phyloP scores from a whole-genome alignment of 2,329 filamentous ascomycete genomes.

The Onygenales sp. region DNA sequence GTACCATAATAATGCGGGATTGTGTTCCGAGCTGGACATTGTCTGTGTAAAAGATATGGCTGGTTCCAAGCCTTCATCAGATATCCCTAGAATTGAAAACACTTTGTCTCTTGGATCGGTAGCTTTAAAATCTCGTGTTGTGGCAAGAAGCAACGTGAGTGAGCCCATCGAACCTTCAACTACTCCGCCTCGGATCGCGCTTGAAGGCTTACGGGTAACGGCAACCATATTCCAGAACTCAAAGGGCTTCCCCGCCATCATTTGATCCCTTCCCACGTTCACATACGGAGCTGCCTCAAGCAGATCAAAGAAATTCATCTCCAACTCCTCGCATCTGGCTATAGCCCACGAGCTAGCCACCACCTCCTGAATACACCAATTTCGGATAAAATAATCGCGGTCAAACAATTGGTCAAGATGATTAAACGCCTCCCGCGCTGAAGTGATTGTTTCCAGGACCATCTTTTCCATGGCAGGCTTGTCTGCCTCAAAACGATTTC shows the following conservation, averaged over 20 bases:
- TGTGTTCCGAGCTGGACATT: not conserved
- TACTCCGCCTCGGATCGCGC: not conserved
- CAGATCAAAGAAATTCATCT: slow-evolving; percentile 7
- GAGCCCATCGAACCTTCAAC: slow-evolving; percentile 2
- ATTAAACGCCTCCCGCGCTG: not conserved
- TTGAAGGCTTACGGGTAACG: not conserved
- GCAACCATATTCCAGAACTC: slow-evolving; percentile 3
- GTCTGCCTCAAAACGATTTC: not conserved
- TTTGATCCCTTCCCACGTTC: not conserved
- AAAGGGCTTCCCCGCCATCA: not conserved
- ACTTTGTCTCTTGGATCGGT: slow-evolving; percentile 6
- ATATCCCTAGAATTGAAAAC: slow-evolving; percentile 4
- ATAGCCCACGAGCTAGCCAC: slow-evolving; percentile 11
- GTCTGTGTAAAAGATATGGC: not conserved
- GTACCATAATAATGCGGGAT: not conserved
- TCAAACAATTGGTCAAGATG: slow-evolving; percentile 2
- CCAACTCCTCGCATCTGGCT: slow-evolving; percentile 4
- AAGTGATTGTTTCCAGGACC: not conserved
- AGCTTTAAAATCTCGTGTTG: slow-evolving; percentile 4
- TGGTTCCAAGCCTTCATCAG: slow-evolving; percentile 3
- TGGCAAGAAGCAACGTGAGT: not conserved
- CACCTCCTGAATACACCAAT: slow-evolving; percentile 9
- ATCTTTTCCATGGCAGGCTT: not conserved
- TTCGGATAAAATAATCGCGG: slow-evolving; percentile 3
- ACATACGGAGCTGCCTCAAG: not conserved